phyloP scores from a whole-genome alignment of 176 grass and related monocot genomes.

The Carex scoparia region DNA sequence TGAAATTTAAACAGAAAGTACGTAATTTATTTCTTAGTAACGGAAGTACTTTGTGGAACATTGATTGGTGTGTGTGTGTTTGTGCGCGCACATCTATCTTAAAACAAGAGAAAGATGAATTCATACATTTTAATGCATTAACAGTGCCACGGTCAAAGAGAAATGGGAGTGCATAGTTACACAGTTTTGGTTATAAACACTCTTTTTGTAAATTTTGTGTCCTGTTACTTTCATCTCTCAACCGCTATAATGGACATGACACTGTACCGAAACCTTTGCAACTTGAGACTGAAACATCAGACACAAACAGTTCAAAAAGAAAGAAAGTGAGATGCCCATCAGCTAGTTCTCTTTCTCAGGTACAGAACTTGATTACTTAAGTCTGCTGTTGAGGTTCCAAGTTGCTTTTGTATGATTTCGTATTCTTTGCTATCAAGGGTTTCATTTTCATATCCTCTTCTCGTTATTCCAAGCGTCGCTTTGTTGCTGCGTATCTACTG shows the following conservation, averaged over 20 bases:
- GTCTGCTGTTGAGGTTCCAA: slow-evolving; percentile 15
- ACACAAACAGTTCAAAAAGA: slow-evolving; percentile 6
- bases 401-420: slow-evolving; percentile 26
- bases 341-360: slow-evolving; percentile 1
- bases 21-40: background rate
- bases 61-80: background rate
- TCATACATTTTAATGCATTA: background rate
- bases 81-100: background rate
- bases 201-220: background rate
- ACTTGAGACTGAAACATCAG: background rate
- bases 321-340: slow-evolving; percentile 11
- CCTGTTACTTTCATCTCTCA: background rate
- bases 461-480: slow-evolving; percentile 10
- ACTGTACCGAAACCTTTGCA: slow-evolving; percentile 1
- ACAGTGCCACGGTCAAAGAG: background rate
- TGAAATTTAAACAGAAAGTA: background rate
- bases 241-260: background rate
- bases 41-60: background rate
- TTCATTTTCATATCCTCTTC: background rate
- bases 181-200: background rate
- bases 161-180: too few relatives aligned
- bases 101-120: background rate
- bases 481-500: slow-evolving; percentile 29
- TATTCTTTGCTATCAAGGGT: slow-evolving; percentile 20
- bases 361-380: slow-evolving; percentile 9